Percentiles rank a stretch among this genome's conserved stretches.
Conservation (phyloP, 257 asterid species). For the Lithospermum erythrorhizon region DNA sequence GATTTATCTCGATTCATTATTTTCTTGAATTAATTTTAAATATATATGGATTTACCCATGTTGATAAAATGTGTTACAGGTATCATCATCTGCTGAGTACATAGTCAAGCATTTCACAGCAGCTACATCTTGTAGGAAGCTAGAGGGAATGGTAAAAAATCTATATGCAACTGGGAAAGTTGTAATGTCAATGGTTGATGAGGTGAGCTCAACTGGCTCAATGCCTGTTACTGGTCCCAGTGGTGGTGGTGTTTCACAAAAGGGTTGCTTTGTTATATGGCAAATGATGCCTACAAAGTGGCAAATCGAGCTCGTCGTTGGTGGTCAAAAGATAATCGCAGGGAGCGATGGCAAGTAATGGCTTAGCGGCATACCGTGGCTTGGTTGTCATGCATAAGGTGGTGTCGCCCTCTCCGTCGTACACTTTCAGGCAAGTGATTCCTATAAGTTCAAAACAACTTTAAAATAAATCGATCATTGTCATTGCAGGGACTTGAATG, state of each 20-base stretch:
- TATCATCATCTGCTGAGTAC: slow-evolving; percentile 74
- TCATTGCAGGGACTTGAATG: too few species aligned
- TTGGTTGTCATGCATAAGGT: slow-evolving; percentile 71
- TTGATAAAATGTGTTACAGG: slow-evolving; percentile 20
- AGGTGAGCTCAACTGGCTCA: slow-evolving; percentile 14
- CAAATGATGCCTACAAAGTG: slow-evolving; percentile 75
- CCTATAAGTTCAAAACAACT: too few species aligned
- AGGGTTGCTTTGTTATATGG: slow-evolving; percentile 83
- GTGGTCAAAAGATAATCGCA: slow-evolving; percentile 66
- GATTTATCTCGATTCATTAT: too few species aligned
- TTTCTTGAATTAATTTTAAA: too few species aligned
- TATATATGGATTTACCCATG: too few species aligned
- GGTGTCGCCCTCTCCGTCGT: slow-evolving; percentile 76
- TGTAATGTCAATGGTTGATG: slow-evolving; percentile 55
- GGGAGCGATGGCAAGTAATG: slow-evolving; percentile 73
- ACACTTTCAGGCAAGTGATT: slow-evolving; percentile 57
- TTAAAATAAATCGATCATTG: too few species aligned
- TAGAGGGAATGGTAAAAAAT: slow-evolving; percentile 46
- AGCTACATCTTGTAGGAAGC: slow-evolving; percentile 68
- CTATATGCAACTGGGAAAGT: slow-evolving; percentile 68
- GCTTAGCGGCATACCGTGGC: slow-evolving; percentile 97
- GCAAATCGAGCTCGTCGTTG: slow-evolving; percentile 65
- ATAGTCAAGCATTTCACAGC: slow-evolving; percentile 73
- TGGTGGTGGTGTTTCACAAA: slow-evolving; percentile 20
- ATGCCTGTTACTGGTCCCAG: slow-evolving; percentile 11